Evolutionary conservation across 768 basidiomycete genomes (phyloP).

Genomic region (Wakefieldia striispora): DNA sequence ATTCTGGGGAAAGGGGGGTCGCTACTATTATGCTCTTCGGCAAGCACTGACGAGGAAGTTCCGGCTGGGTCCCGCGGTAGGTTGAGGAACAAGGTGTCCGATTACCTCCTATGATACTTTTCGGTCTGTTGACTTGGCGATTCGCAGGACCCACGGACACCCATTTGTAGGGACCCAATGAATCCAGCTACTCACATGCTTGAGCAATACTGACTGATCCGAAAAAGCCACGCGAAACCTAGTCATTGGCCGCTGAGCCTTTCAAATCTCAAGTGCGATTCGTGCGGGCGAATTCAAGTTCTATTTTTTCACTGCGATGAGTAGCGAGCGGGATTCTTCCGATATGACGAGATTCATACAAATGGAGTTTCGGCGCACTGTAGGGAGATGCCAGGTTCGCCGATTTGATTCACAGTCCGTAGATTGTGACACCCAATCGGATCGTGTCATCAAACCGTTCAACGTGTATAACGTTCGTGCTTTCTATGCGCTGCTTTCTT

Average conservation of each 20-base stretch:
- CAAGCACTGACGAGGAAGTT: constrained; percentile 22
- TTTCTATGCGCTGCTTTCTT: constrained; percentile 17
- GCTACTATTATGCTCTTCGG: constrained; percentile 14
- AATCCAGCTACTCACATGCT: constrained; percentile 7
- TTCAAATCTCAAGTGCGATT: constrained; percentile 27
- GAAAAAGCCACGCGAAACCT: constrained; percentile 24
- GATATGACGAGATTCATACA: constrained; percentile 20
- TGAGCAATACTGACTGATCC: constrained; percentile 16
- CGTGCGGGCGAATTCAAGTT: constrained; percentile 13
- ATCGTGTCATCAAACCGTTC: constrained; percentile 18
- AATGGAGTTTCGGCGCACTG: constrained; percentile 28
- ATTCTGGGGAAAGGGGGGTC: constrained; percentile 11
- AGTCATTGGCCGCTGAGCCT: constrained; percentile 15
- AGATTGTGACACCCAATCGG: constrained; percentile 14
- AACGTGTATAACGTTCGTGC: constrained; percentile 24
- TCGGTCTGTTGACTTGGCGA: constrained; percentile 26
- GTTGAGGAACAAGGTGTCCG: constrained; percentile 9
- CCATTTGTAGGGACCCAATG: constrained; percentile 9
- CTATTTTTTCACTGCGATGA: constrained; percentile 12
- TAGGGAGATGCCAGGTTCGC: constrained; percentile 19
- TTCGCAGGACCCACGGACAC: constrained; percentile 25
- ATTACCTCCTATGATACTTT: constrained; percentile 19
- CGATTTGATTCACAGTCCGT: constrained; percentile 18
- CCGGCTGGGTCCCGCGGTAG: constrained; percentile 13
- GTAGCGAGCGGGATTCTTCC: constrained; percentile 21